Base-by-base conservation (phyloP, 2,329 filamentous ascomycete genomes). In the Shiraia sp. region DNA sequence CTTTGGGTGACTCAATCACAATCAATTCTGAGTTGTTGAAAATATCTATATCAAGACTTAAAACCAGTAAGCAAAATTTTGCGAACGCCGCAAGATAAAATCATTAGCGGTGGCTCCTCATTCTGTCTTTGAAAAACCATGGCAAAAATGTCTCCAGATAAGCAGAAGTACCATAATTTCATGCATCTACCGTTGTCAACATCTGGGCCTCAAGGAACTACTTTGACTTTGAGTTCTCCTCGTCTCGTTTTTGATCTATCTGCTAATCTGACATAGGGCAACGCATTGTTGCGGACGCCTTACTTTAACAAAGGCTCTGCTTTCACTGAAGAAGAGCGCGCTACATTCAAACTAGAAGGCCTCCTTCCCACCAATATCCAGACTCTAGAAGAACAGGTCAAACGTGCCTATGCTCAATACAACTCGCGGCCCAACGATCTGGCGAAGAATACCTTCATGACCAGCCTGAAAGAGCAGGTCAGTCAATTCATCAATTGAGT, bases 401-500 rank as follows among this genome's bases (percentile, higher is more conserved):
- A 81, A 42, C 80, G 90, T 16, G 90, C 90, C 1, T 95, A 95
- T 65, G 72, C 89, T 53, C 90, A 96, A 64, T 95, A 91, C 69
- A 73, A 71, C 14, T 80, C 75, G 2, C 76, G 80, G 3, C 63
- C 70, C 0, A 80, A 85, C 63, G 79, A 86, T 49, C 70, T 95
- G 26, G 85, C 85, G 27, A 95, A 93, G 73, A 95, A 95, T 57
- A 91, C 88, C 0, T 95, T 95, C 63, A 79, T 95, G 76, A 88
- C 87, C 0, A 90, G 86, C 35, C 75, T 95, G 73, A 90, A 89
- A 60, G 83, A 89, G 56, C 90, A 95, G n/a, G n/a, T n/a, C n/a
- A n/a, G n/a, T n/a, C n/a, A n/a, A n/a, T n/a, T n/a, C n/a, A n/a
- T n/a, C n/a, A n/a, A n/a, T n/a, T n/a, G n/a, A n/a, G n/a, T n/a